Evolutionary conservation across 495 filamentous ascomycete genomes (phyloP).

Genomic region (Amniculicola lignicola): DNA sequence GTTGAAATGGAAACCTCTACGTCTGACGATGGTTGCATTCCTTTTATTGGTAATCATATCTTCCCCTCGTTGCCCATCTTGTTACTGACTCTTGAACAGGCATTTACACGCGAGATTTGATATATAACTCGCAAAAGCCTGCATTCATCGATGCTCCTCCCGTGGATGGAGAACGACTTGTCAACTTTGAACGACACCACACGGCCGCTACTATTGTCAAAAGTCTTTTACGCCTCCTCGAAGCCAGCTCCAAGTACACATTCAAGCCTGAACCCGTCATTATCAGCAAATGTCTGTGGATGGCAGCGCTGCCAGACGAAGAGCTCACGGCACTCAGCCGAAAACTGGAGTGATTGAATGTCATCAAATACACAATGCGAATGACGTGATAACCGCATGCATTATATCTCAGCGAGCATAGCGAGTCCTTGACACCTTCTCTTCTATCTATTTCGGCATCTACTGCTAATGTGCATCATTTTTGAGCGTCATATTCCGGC

Average conservation of each 20-base stretch:
- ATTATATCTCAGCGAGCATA: constrained; percentile 7
- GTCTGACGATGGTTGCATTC: constrained; percentile 84
- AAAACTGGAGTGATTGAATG: constrained; percentile 16
- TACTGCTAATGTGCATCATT: too few relatives aligned
- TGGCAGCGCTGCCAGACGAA: constrained; percentile 81
- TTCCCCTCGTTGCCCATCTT: neutral
- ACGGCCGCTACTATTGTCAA: constrained; percentile 91
- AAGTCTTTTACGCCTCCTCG: constrained; percentile 80
- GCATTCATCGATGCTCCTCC: constrained; percentile 60
- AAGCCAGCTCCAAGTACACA: constrained; percentile 74
- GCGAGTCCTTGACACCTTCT: neutral
- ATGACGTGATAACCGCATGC: too few relatives aligned
- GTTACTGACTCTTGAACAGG: constrained; percentile 41
- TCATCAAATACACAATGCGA: too few relatives aligned
- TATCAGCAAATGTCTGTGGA: constrained; percentile 91
- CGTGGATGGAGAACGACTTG: constrained; percentile 67
- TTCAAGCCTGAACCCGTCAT: constrained; percentile 84
- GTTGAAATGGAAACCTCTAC: constrained; percentile 84
- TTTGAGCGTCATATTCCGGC: neutral
- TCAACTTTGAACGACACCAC: constrained; percentile 95
- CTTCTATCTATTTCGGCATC: too few relatives aligned
- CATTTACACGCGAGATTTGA: constrained; percentile 92
- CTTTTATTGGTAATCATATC: constrained; percentile 74
- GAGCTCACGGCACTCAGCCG: constrained; percentile 57
- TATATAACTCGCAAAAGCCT: constrained; percentile 91